Evolutionary conservation across 768 basidiomycete genomes (phyloP).

Genomic region (Tricholoma hemisulphureum): DNA sequence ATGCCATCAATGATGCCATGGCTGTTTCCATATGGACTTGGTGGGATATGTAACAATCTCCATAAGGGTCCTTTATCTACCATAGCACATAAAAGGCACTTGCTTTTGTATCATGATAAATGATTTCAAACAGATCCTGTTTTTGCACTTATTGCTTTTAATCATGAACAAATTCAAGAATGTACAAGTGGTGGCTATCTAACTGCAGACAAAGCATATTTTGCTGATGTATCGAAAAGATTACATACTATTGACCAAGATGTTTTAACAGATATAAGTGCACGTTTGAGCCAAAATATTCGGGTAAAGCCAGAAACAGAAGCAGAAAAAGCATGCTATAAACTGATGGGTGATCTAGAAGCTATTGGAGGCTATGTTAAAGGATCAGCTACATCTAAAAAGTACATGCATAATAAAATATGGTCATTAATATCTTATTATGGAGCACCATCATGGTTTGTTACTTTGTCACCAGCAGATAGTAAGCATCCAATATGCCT

Average conservation of each 20-base stretch:
- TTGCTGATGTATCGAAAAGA: constrained; percentile 22
- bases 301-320: background rate
- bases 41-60: background rate
- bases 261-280: constrained; percentile 16
- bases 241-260: constrained; percentile 21
- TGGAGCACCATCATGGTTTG: constrained; percentile 33
- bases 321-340: constrained; percentile 22
- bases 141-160: constrained; percentile 39
- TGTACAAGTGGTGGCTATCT: constrained; percentile 23
- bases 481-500: constrained; percentile 28
- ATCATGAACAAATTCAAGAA: constrained; percentile 36
- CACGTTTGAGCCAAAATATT: constrained; percentile 8
- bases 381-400: constrained; percentile 27
- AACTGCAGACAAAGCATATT: constrained; percentile 22
- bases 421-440: constrained; percentile 24
- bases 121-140: constrained; percentile 34
- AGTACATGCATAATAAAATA: constrained; percentile 29
- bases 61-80: background rate
- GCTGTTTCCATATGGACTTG: background rate
- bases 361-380: constrained; percentile 29
- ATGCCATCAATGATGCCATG: no score
- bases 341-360: constrained; percentile 33
- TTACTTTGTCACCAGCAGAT: no score
- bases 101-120: constrained; percentile 39
- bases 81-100: no score